Conservation (phyloP, 495 filamentous ascomycete species). For the Xylaria longipes region DNA sequence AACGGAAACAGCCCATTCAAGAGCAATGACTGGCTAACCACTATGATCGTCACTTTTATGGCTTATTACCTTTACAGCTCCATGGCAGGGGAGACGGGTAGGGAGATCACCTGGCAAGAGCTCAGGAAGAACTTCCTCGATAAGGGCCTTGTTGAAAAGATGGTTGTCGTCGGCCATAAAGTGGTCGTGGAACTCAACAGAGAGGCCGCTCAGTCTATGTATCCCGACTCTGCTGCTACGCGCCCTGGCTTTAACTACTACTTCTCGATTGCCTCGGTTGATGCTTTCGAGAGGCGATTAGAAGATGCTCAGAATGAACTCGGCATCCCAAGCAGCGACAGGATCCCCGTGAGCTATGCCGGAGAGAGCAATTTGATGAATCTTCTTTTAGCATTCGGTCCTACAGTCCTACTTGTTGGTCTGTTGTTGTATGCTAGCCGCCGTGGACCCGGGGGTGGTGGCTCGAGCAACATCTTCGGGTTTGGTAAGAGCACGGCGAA, state of each 20-base stretch:
- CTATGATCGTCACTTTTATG: constrained; percentile 29
- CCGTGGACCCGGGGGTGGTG: constrained; percentile 63
- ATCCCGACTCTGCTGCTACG: constrained; percentile 79
- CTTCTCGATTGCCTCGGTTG: constrained; percentile 94
- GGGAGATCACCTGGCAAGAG: constrained; percentile 97
- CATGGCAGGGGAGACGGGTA: constrained; percentile 39
- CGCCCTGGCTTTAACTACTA: constrained; percentile 81
- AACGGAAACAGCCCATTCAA: constrained; percentile 24
- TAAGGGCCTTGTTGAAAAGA: constrained; percentile 92
- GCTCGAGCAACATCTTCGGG: constrained; percentile 84
- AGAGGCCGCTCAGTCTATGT: constrained; percentile 75
- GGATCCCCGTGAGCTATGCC: constrained; percentile 90
- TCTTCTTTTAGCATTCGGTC: constrained; percentile 78
- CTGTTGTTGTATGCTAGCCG: constrained; percentile 76
- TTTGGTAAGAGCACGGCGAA: constrained; percentile 95
- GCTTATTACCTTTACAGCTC: constrained; percentile 40
- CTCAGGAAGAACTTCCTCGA: constrained; percentile 90
- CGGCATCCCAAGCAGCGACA: constrained; percentile 78
- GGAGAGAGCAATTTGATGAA: constrained; percentile 71
- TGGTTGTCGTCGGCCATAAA: constrained; percentile 74
- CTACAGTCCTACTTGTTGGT: constrained; percentile 84
- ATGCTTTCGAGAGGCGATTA: constrained; percentile 85
- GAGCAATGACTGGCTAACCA: constrained; percentile 36
- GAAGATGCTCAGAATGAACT: constrained; percentile 89
- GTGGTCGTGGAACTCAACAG: constrained; percentile 86